Base-by-base conservation (phyloP, 2,329 filamentous ascomycete species). In the Aphanocladium album region DNA sequence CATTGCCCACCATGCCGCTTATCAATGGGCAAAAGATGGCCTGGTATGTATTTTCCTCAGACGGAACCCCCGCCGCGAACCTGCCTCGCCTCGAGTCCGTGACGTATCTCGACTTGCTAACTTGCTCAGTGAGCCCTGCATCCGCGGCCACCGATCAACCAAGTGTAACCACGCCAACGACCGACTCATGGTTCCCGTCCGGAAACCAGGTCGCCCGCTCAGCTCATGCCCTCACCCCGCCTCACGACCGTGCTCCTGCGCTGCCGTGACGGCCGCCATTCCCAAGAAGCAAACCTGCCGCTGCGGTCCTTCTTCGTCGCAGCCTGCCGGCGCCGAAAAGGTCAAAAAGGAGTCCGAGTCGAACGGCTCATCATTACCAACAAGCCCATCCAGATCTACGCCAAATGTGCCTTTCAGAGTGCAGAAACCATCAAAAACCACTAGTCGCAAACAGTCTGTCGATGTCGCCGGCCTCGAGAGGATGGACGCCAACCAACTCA, bases 11-110 rank as follows among this genome's bases (percentile, higher is more conserved):
- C 60, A 89, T 89, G 87, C 85, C 85, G 70, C 79, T 87, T 53
- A 86, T 90, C 66, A 84, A 89, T 69, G 87, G 87, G 64, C 79
- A 85, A 72, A 89, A 88, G 75, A 89, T 90, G 81, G 87, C 87
- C 71, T 90, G 87, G 87, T 90, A 82, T 69, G 86, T 79, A 45
- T 41, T 6, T 7, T 19, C 33, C 39, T 47, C 21, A 33, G 11
- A 16, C n/a, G 2, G n/a, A n/a, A n/a, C n/a, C n/a, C n/a, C n/a
- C n/a, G n/a, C n/a, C n/a, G n/a, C n/a, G n/a, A n/a, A n/a, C n/a
- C 6, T 23, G 17, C 33, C 37, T 23, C n/a, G n/a, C n/a, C 53
- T 55, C 39, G 25, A 25, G 14, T 3, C 33, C 14, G 45, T 5
- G 33, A 25, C 54, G 33, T 57, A 16, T 49, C 39, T 50, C 39